Evolutionary conservation across 768 basidiomycete genomes (phyloP), one percentile per base, ranked within the genome.

Genomic region (Cytidiella melzeri): DNA sequence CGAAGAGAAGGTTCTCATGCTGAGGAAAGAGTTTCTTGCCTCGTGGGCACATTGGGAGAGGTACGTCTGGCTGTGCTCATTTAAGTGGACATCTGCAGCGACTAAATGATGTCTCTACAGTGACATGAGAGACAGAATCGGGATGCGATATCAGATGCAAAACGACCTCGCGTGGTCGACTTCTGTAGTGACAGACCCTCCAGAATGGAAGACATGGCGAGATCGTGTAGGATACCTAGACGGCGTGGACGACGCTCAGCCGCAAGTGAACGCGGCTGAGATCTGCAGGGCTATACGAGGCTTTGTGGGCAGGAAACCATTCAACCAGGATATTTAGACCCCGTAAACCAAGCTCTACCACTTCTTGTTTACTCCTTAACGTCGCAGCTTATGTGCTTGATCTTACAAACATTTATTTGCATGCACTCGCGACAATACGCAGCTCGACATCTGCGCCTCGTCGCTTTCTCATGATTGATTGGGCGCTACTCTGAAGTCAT

Each of bases 111-210:
- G 20, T 25, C 13, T 52, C 4, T 26, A 19, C 50, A 89, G 87
- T 55, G 87, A 90, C 53, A 89, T 90, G 87, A 69, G 69, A 37
- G 83, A 85, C 56, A 82, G 86, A 11, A 81, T 84, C 39, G 72
- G 74, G 42, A 76, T 87, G 69, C 76, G 81, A 30, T 67, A 68
- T 13, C 66, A 67, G 42, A 66, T 86, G 24, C 64, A 65, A 41
- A 64, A 69, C 3, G 69, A 73, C 46, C 60, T 81, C 24, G 61
- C 60, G 13, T 87, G 85, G 86, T 44, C 58, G 2, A 76, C 76
- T 49, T 75, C 77, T 9, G 42, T 30, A 15, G 28, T 41, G 10
- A 45, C 37, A 6, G 53, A 55, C 40, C 55, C 47, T 13, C 55
- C 57, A 1, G 56, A 55, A 37, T 57, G 55, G 53, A 53, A 54